phyloP scores from a whole-genome alignment of 1,284 basidiomycete species.

The Apiotrichum gamsii region DNA sequence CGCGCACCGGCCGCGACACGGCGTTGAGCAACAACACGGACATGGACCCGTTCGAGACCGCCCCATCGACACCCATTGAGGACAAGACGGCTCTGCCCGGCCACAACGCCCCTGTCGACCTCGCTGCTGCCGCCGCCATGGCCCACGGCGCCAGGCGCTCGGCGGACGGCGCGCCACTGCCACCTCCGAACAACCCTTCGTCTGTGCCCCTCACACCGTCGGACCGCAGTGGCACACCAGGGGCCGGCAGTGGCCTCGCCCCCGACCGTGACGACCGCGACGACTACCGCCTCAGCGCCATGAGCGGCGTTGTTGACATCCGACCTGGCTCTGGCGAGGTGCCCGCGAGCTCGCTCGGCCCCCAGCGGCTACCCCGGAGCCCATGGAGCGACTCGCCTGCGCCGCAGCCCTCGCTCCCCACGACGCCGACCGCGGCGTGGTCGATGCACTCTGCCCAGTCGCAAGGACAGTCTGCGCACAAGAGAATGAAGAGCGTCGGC shows the following conservation, averaged over 20 bases:
- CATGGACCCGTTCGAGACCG: constrained; percentile 14
- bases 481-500: background rate
- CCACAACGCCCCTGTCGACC: background rate
- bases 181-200: background rate
- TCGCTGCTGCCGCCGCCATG: constrained; percentile 1
- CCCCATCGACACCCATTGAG: constrained; percentile 12
- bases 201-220: background rate
- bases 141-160: background rate
- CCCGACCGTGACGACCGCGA: background rate
- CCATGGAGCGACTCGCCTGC: background rate
- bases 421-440: background rate
- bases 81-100: no score
- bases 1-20: background rate
- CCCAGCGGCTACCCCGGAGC: no score
- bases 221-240: background rate
- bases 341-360: no score
- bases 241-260: no score
- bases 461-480: background rate
- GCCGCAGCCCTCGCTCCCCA: background rate
- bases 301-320: background rate
- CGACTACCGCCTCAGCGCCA: background rate
- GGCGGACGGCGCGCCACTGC: no score
- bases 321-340: no score
- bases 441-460: no score
- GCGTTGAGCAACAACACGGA: background rate